Percentiles rank a stretch among this genome's conserved stretches.
Evolutionary conservation across 176 grass and related monocot genomes (phyloP).

Genomic region (Bothriochloa decipiens): DNA sequence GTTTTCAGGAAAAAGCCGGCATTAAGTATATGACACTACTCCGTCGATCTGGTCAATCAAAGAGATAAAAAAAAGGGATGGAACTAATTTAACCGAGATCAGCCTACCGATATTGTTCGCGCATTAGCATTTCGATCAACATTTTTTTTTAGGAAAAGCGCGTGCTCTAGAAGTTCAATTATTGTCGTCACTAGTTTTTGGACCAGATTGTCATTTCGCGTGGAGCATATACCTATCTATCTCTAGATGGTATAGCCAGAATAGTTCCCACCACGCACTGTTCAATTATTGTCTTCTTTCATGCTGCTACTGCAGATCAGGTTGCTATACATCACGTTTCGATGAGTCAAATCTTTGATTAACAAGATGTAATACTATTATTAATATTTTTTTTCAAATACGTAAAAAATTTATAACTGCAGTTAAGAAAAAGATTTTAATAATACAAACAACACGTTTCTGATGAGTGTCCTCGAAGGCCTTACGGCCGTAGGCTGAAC

Average conservation of each 20-base stretch:
- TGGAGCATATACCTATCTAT: neutral
- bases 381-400: too few relatives aligned
- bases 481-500: too few relatives aligned
- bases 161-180: neutral
- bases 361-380: too few relatives aligned
- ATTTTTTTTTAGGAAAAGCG: neutral
- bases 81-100: neutral
- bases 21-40: too few relatives aligned
- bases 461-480: too few relatives aligned
- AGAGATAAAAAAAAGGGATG: neutral
- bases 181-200: neutral
- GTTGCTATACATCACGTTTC: neutral
- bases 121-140: too few relatives aligned
- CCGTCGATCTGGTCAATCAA: neutral
- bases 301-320: neutral
- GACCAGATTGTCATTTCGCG: neutral
- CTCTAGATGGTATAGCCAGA: neutral
- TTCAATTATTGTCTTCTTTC: slow-evolving; percentile 19
- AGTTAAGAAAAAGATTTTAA: too few relatives aligned
- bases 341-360: neutral
- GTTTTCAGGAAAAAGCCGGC: too few relatives aligned
- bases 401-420: too few relatives aligned
- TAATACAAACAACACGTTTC: too few relatives aligned
- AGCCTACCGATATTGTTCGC: neutral
- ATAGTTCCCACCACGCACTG: neutral